A percentile compares a stretch with the other conserved stretches of the same genome.
phyloP scores from a whole-genome alignment of 805 yeast genomes.

The Schwanniomyces pseudopolymorphus region DNA sequence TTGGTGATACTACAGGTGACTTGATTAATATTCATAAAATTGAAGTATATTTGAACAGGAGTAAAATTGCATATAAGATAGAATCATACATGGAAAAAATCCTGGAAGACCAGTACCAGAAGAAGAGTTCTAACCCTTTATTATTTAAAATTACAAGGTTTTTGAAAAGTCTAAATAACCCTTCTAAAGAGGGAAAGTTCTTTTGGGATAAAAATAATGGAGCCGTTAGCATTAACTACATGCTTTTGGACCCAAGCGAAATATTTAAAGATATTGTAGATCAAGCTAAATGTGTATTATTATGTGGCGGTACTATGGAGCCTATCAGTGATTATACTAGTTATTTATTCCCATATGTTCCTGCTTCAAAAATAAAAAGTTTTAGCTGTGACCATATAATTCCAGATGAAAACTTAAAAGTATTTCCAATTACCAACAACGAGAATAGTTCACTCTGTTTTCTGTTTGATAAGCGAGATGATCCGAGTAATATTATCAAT shows the following conservation, averaged over 20 bases:
- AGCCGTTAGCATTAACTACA: conserved; percentile 52
- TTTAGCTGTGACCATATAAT: conserved; percentile 85
- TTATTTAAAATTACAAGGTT: conserved; percentile 68
- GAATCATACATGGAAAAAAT: conserved; percentile 60
- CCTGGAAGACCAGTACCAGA: conserved; percentile 7
- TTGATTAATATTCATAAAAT: conserved; percentile 67
- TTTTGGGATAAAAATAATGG: conserved; percentile 53
- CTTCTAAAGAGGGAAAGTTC: conserved; percentile 75
- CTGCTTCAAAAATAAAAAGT: conserved; percentile 38
- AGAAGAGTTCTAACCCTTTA: conserved; percentile 47
- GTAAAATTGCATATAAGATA: conserved; percentile 82
- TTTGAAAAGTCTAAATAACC: conserved; percentile 63
- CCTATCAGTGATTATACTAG: conserved; percentile 72
- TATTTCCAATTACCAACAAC: conserved; percentile 46
- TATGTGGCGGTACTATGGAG: conserved; percentile 97
- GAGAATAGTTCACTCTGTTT: conserved; percentile 50
- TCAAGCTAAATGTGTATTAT: conserved; percentile 63
- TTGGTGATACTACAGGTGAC: conserved; percentile 64
- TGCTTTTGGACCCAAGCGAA: conserved; percentile 77
- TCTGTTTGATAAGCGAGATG: conserved; percentile 63
- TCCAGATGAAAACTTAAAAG: conserved; percentile 65
- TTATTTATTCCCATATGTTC: conserved; percentile 60
- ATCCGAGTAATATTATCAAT: conserved; percentile 40
- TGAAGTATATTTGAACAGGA: conserved; percentile 57
- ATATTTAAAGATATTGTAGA: conserved; percentile 65